Evolutionary conservation across 2,329 filamentous ascomycete species (phyloP), one percentile per base, ranked within the genome.

Genomic region (Hysterium pulicare): DNA sequence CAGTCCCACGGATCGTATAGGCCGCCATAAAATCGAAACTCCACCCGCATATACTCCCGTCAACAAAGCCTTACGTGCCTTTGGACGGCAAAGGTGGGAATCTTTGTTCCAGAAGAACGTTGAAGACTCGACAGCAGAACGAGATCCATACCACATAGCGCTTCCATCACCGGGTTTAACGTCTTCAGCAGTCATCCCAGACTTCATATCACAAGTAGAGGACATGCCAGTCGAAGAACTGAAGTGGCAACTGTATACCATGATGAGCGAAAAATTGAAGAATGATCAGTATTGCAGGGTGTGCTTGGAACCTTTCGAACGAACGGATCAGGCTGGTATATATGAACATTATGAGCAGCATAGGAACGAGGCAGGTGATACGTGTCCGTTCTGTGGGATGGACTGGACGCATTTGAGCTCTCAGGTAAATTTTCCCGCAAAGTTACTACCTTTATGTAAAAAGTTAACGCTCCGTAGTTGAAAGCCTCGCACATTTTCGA

Each of bases 351-450:
- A 50, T 38, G 17, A 47, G 13, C 23, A 10, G 11, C 48, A 50
- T 39, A 17, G 17, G 2, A 28, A 41, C 5, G 40, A 50, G 13
- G 41, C 40, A 16, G 41, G 41, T 31, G 20, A 32, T 21, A 31
- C 24, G 11, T 52, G 49, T 40, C 49, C 49, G 13, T 52, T 52
- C 32, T 52, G 47, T 40, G 42, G 35, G 5, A 42, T 50, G 32
- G 31, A 36, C 17, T 52, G 49, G 49, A 21, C 8, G 7, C 21
- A 19, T 3, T 33, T 44, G 35, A 32, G 43, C 21, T 45, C 45
- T 15, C 26, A 44, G 17, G 45, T 44, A 42, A 34, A 38, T 35
- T 8, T 34, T 9, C 26, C 9, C n/a, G 9, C 26, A 30, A n/a
- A n/a, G n/a, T n/a, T n/a, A n/a, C n/a, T n/a, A n/a, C n/a, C n/a